Conservation (phyloP, 2,329 filamentous ascomycete genomes). For the Venturia nashicola region DNA sequence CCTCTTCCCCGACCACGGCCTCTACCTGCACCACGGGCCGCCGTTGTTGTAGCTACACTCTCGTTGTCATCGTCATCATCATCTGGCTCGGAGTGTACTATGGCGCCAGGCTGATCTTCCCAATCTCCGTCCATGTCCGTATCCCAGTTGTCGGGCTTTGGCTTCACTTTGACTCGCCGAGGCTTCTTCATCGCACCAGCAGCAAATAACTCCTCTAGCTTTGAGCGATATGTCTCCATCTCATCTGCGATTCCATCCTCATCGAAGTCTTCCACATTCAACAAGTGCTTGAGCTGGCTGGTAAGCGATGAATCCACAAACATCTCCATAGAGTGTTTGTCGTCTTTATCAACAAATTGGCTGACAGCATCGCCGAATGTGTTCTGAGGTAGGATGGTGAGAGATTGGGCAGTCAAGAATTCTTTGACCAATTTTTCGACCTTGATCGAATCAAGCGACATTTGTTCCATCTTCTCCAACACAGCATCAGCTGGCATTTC, state of each 20-base stretch:
- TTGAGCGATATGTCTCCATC: slow-evolving; percentile 60
- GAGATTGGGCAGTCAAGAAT: slow-evolving; percentile 72
- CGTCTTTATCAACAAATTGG: slow-evolving; percentile 89
- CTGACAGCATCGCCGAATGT: slow-evolving; percentile 86
- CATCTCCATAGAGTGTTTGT: slow-evolving; percentile 70
- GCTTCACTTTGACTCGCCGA: slow-evolving; percentile 47
- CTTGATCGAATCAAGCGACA: slow-evolving; percentile 54
- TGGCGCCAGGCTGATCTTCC: slow-evolving; percentile 64
- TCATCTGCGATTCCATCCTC: slow-evolving; percentile 59
- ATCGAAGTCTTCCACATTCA: slow-evolving; percentile 46
- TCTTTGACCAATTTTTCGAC: slow-evolving; percentile 83
- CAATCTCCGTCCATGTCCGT: slow-evolving; percentile 79
- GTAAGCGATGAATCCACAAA: slow-evolving; percentile 33
- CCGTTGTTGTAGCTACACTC: slow-evolving; percentile 9
- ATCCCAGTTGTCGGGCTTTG: slow-evolving; percentile 73
- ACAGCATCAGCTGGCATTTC: slow-evolving; percentile 54
- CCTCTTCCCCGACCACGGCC: slow-evolving; percentile 22
- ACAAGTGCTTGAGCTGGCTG: slow-evolving; percentile 25
- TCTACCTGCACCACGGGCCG: slow-evolving; percentile 34
- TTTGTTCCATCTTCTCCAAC: slow-evolving; percentile 45
- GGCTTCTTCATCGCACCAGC: not conserved
- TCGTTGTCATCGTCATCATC: slow-evolving; percentile 30
- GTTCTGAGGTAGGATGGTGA: slow-evolving; percentile 87
- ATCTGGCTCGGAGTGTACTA: slow-evolving; percentile 38
- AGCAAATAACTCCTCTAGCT: slow-evolving; percentile 59